Base-by-base conservation (phyloP, 2,329 filamentous ascomycete species). In the Claviceps citrina region DNA sequence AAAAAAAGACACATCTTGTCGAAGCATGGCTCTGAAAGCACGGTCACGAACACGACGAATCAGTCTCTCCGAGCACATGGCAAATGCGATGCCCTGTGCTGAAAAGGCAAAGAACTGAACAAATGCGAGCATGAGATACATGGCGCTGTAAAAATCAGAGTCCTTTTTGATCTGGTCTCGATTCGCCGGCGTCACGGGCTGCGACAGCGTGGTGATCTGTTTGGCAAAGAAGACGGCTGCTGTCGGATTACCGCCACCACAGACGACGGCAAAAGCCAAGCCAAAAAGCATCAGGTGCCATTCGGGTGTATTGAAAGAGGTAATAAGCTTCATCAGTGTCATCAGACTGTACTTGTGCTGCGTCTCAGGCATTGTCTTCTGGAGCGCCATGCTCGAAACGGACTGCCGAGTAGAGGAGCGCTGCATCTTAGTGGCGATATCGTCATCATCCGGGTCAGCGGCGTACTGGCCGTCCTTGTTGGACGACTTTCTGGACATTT, bases 1-100 rank as follows among this genome's bases (percentile, higher is more conserved):
- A 51, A 95, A 98, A 59, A 87, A 96, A 22, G 77, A 67, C 43
- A 96, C 87, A 46, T 96, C 91, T 60, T 96, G 89, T 47, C 87
- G 82, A 38, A 96, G 74, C 65, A 96, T 85, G 19, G 80, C 71
- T 25, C 87, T 73, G 66, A 98, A 95, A 6, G 86, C 82, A 42
- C 68, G 69, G 57, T 91, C 78, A 50, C 91, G 76, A 1, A 89
- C 84, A 16, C 85, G 78, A 55, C 84, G 83, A 40, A 95, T 73
- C 19, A 96, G 71, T 31, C 77, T 72, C 63, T 93, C 84, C n/a
- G 85, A 91, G 62, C 84, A 87, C 52, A 77, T 78, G 15, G 85
- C 87, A 50, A 96, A 87, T 2, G 78, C 66, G 38, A 82, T 51
- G 38, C 85, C 85, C 52, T 89, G 81, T 5, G 64, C 59, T 16